A percentile compares a stretch with the other conserved stretches of the same genome.
Conservation (phyloP, 2,329 filamentous ascomycete species). For the Penicillium sp. region DNA sequence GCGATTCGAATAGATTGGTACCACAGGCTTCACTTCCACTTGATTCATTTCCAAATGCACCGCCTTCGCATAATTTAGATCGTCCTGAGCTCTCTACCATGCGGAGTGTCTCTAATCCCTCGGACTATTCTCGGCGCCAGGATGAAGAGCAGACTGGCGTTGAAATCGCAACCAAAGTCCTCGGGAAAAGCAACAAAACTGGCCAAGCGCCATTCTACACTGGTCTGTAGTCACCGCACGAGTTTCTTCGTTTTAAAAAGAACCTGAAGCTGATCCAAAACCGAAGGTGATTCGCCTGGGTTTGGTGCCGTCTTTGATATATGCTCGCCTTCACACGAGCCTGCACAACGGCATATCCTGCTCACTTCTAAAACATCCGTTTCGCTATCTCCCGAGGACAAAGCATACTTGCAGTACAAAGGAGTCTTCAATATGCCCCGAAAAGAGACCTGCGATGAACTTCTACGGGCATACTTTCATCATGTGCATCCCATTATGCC, state of each 20-base stretch:
- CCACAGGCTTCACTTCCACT: not conserved
- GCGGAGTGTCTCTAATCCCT: not conserved
- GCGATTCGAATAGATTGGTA: not conserved
- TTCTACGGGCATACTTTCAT: conserved; percentile 32
- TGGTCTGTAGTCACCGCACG: conserved; percentile 7
- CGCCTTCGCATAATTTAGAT: not conserved
- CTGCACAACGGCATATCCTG: conserved; percentile 17
- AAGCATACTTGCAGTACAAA: conserved; percentile 24
- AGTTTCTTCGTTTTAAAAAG: not conserved
- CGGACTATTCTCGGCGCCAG: conserved; percentile 4
- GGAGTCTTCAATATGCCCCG: conserved; percentile 30
- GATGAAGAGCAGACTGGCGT: conserved; percentile 20
- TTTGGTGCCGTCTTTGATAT: conserved; percentile 17
- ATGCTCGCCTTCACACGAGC: conserved; percentile 14
- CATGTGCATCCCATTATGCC: conserved; percentile 35
- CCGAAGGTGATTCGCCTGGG: conserved; percentile 19
- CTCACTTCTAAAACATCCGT: conserved; percentile 13
- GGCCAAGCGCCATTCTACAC: conserved; percentile 22
- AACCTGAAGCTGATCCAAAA: not conserved
- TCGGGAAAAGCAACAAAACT: conserved; percentile 13
- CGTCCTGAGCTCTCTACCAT: not conserved
- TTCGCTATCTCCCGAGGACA: conserved; percentile 15
- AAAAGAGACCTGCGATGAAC: conserved; percentile 23
- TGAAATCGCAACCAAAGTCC: conserved; percentile 21
- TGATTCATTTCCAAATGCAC: not conserved